phyloP scores from a whole-genome alignment of 2,329 filamentous ascomycete species.

The Neofusicoccum parvum region DNA sequence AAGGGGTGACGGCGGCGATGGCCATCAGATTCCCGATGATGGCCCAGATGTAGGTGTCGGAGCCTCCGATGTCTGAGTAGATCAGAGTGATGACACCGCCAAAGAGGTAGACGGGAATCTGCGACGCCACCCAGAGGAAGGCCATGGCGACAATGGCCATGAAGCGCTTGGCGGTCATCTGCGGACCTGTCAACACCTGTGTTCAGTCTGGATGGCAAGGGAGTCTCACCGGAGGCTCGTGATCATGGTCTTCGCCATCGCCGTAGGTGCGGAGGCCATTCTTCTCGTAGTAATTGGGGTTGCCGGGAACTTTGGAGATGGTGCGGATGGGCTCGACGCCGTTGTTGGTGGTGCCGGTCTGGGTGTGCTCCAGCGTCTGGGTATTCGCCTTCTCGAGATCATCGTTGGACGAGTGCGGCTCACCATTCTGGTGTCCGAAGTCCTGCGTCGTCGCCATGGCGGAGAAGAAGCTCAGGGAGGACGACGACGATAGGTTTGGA shows the following conservation, averaged over 20 bases:
- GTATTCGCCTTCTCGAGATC: conserved; percentile 15
- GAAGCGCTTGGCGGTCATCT: conserved; percentile 55
- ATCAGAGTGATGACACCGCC: conserved; percentile 52
- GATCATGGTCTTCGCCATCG: conserved; percentile 52
- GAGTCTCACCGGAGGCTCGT: conserved; percentile 46
- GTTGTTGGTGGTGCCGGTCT: not conserved
- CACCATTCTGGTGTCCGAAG: not conserved
- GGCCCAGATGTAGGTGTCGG: conserved; percentile 62
- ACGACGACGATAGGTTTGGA: not conserved
- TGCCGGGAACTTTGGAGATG: conserved; percentile 35
- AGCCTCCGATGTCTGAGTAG: conserved; percentile 62
- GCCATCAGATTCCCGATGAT: conserved; percentile 56
- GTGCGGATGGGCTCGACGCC: conserved; percentile 35
- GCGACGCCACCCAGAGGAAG: conserved; percentile 63
- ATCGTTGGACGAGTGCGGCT: conserved; percentile 5
- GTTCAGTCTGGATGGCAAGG: not conserved
- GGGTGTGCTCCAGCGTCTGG: not conserved
- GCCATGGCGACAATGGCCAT: conserved; percentile 61
- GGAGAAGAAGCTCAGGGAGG: not conserved
- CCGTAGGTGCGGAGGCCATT: conserved; percentile 48
- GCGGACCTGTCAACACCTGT: conserved; percentile 27
- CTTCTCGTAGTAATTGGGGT: conserved; percentile 49
- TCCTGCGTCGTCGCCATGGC: conserved; percentile 8
- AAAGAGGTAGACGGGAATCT: conserved; percentile 58
- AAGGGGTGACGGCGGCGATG: conserved; percentile 60